These are phyloP conservation scores for Ceriops tagal DNA, from an alignment of 345 rosid species.

Conservation along the genomic window DNA sequence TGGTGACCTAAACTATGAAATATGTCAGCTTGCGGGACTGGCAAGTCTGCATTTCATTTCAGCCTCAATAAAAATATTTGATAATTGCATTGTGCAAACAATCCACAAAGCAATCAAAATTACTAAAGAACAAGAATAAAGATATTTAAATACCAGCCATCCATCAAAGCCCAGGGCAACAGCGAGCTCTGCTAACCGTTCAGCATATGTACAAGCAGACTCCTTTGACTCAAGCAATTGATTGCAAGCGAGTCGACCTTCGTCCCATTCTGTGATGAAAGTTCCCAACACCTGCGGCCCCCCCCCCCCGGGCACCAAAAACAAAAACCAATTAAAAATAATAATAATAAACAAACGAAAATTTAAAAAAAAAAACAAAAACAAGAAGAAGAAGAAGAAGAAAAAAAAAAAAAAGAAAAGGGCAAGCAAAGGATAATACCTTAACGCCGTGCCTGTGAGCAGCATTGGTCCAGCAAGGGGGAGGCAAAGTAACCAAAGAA, in stretches of 20 bases:
- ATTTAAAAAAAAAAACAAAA: not conserved
- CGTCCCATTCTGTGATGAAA: constrained; percentile 80
- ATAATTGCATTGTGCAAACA: not conserved
- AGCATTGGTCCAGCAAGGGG: constrained; percentile 88
- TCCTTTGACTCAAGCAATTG: constrained; percentile 61
- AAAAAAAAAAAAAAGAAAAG: not conserved
- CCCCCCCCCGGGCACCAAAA: no score
- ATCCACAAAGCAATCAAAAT: not conserved
- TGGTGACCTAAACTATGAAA: no score
- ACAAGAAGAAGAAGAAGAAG: no score
- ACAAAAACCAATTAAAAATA: no score
- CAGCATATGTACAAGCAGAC: constrained; percentile 66
- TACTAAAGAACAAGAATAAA: not conserved
- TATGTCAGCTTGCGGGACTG: no score
- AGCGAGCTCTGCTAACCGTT: constrained; percentile 67
- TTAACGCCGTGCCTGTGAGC: constrained; percentile 89
- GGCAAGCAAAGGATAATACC: constrained; percentile 27
- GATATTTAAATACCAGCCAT: constrained; percentile 62
- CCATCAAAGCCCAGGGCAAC: constrained; percentile 73
- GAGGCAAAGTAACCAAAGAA: constrained; percentile 71
- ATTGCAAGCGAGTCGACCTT: constrained; percentile 54
- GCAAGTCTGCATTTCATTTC: no score
- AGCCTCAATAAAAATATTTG: no score
- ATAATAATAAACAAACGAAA: no score
- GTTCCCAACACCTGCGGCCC: constrained; percentile 66